These are phyloP conservation scores for Spongospora subterranea DNA, from an alignment of 208 protist genomes.

Conservation along the genomic window DNA sequence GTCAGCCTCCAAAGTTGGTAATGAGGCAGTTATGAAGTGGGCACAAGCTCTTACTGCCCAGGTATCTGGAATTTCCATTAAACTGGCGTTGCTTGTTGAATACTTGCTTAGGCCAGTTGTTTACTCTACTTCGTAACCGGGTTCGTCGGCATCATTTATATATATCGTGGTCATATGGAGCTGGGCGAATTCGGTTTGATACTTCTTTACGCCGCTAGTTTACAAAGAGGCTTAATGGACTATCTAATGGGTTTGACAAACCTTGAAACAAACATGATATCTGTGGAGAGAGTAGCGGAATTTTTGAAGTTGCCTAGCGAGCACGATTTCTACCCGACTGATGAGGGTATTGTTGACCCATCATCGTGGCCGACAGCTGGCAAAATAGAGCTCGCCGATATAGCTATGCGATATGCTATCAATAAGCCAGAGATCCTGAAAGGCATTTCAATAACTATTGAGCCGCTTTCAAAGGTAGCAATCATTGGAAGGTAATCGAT, in stretches of 20 bases:
- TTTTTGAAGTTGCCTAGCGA: constrained; percentile 3
- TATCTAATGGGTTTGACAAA: constrained; percentile 65
- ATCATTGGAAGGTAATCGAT: constrained; percentile 63
- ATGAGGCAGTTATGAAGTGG: constrained; percentile 68
- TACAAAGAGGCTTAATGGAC: constrained; percentile 71
- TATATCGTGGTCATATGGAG: neutral
- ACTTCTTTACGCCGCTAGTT: constrained; percentile 64
- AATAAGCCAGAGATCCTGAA: constrained; percentile 53
- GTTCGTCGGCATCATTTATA: constrained; percentile 51
- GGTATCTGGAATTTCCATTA: neutral
- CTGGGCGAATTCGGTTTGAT: constrained; percentile 64
- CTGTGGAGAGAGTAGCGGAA: constrained; percentile 69
- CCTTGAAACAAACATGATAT: constrained; percentile 71
- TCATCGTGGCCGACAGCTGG: constrained; percentile 24
- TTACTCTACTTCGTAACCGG: constrained; percentile 61
- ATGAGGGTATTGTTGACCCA: neutral
- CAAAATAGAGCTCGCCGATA: neutral
- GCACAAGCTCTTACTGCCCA: constrained; percentile 67
- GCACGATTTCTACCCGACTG: neutral
- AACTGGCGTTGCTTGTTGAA: neutral
- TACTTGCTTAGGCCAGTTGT: neutral
- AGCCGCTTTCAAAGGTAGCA: constrained; percentile 60
- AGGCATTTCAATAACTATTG: constrained; percentile 40
- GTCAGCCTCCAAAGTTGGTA: constrained; percentile 58
- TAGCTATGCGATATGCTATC: constrained; percentile 58